Evolutionary conservation across 116 monocot genomes (phyloP).

Genomic region (Cymodocea nodosa): DNA sequence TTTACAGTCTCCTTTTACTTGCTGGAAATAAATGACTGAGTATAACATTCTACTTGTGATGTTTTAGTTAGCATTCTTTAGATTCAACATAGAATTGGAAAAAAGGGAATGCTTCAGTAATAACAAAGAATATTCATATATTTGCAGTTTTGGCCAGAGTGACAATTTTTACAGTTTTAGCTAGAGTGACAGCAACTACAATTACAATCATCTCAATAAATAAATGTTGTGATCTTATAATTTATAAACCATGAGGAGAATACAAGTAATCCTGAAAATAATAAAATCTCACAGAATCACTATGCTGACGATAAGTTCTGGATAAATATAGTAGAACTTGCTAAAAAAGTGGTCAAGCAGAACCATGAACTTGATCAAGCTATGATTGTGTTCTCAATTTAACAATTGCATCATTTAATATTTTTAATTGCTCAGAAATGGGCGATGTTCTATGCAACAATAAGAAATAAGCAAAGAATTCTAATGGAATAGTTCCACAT

Average conservation of each 20-base stretch:
- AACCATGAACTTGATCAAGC: too few relatives aligned
- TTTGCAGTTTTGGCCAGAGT: too few relatives aligned
- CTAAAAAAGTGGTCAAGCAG: too few relatives aligned
- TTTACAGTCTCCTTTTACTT: too few relatives aligned
- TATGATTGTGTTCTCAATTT: too few relatives aligned
- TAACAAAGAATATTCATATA: background rate
- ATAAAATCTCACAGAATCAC: background rate
- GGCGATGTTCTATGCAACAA: too few relatives aligned
- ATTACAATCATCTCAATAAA: background rate
- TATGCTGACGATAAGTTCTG: too few relatives aligned
- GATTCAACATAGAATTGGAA: background rate
- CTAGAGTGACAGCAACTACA: slow-evolving; percentile 82
- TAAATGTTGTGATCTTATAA: background rate
- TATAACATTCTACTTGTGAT: background rate
- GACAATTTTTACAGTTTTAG: slow-evolving; percentile 83
- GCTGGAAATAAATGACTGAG: background rate
- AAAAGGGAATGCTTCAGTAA: background rate
- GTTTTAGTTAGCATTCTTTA: background rate
- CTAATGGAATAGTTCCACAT: too few relatives aligned
- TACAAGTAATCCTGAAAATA: background rate
- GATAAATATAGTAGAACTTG: too few relatives aligned
- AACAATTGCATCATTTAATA: too few relatives aligned
- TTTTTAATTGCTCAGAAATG: too few relatives aligned
- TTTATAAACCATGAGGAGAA: background rate
- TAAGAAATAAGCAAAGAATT: too few relatives aligned